Evolutionary conservation across 495 filamentous ascomycete genomes (phyloP).

Genomic region (Annulohypoxylon moriforme): DNA sequence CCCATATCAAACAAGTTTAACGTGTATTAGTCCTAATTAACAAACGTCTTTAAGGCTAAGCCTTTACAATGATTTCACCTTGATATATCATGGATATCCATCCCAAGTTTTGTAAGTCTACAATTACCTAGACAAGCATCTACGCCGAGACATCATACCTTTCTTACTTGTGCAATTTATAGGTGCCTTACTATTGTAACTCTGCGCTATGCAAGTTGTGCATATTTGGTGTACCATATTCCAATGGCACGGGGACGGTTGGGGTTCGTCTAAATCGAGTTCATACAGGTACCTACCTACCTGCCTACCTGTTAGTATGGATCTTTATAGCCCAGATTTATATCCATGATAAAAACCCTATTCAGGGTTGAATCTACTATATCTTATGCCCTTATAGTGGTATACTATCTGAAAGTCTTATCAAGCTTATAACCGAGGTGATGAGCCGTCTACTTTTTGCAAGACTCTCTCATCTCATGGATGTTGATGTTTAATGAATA

Average conservation of each 20-base stretch:
- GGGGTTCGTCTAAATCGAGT: not conserved
- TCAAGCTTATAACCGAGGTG: too few species aligned
- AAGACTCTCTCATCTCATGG: not conserved
- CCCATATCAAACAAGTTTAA: constrained; percentile 14
- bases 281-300: not conserved
- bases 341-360: not conserved
- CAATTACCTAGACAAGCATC: not conserved
- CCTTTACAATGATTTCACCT: constrained; percentile 20
- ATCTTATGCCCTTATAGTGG: too few species aligned
- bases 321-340: not conserved
- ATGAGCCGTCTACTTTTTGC: not conserved
- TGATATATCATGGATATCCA: not conserved
- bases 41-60: not conserved
- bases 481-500: constrained; percentile 5
- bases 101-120: constrained; percentile 29
- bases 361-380: not conserved
- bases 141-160: not conserved
- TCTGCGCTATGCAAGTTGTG: constrained; percentile 22
- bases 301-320: not conserved
- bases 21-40: constrained; percentile 2
- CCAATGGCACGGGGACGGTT: constrained; percentile 7
- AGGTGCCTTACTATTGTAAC: not conserved
- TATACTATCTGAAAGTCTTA: too few species aligned
- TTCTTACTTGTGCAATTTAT: not conserved
- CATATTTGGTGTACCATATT: constrained; percentile 21